These are phyloP conservation scores for Lasiodiplodia sp. DNA, from an alignment of 2,329 filamentous ascomycete species.

Conservation along the genomic window DNA sequence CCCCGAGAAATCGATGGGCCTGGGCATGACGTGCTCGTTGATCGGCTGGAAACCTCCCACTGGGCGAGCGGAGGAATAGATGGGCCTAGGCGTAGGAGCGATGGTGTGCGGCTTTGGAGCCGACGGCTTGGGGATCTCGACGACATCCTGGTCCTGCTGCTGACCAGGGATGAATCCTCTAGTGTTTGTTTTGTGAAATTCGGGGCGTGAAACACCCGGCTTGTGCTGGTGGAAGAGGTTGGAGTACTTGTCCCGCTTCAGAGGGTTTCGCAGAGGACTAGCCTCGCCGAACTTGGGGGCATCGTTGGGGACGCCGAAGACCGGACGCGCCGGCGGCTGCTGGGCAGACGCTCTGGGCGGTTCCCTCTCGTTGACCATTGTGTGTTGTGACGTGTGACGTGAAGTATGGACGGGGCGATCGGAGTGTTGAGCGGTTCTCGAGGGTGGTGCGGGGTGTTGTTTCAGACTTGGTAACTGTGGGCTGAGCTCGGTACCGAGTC, in stretches of 20 bases:
- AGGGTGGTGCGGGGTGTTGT: background rate
- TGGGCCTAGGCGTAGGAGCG: constrained; percentile 58
- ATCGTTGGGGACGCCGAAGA: constrained; percentile 4
- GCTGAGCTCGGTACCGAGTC: background rate
- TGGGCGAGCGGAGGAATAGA: constrained; percentile 61
- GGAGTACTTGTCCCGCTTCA: constrained; percentile 45
- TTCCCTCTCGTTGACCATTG: constrained; percentile 62
- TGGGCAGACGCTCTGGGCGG: constrained; percentile 43
- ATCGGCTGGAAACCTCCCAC: constrained; percentile 50
- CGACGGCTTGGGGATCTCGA: constrained; percentile 58
- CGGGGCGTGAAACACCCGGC: constrained; percentile 55
- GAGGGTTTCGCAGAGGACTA: constrained; percentile 62
- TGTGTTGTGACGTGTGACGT: constrained; percentile 33
- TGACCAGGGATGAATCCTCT: constrained; percentile 17
- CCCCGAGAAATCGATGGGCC: constrained; percentile 15
- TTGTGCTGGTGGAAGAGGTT: constrained; percentile 59
- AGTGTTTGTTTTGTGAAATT: constrained; percentile 52
- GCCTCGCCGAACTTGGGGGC: constrained; percentile 62
- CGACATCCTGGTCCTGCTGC: constrained; percentile 42
- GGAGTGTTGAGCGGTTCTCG: background rate
- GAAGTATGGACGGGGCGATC: background rate
- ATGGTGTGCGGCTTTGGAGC: constrained; percentile 53
- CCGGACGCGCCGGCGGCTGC: constrained; percentile 6
- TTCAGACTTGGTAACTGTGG: background rate
- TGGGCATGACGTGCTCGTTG: constrained; percentile 35